Base-by-base conservation (phyloP, 352 stramenopile species). In the Phytophthora idaei region DNA sequence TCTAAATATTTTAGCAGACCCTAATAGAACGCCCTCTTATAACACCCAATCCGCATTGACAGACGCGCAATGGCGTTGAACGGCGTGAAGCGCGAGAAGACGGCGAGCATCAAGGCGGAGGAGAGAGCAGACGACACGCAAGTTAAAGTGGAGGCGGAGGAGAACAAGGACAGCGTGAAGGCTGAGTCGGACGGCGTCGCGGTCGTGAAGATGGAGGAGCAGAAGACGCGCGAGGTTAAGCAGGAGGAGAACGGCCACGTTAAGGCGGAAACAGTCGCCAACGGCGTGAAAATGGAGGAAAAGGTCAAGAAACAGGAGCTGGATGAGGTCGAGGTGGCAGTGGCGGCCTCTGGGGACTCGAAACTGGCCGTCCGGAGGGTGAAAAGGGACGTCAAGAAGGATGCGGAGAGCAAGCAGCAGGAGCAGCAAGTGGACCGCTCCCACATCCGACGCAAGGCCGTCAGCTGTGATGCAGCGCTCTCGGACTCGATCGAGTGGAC, bases 381-480 rank as follows among this genome's bases (percentile, higher is more conserved):
- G 0, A 73, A 73, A 59, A 52, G 50, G 6, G 31, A 61, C 14
- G 54, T 61, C 7, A 74, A 78, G 63, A 72, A 77, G 58, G 45
- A 61, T 25, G 64, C 63, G 46, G 29, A 57, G 6, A 59, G 10
- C 6, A 56, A 61, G 10, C 52, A 67, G 3, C 57, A 65, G 31
- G 25, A 67, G 48, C n/a, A 64, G 32, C 25, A 62, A 42, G 47
- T 67, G 17, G 68, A 77, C 32, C 64, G 65, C 15, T 74, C 66
- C 5, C 84, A 93, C 64, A 81, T 93, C 61, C 77, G 84, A 47
- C 84, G 81, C 46, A 84, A 81, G 57, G 61, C 75, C 34, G 58
- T 93, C 12, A 53, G 53, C 34, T 90, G 82, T 59, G 63, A 73
- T 3, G 27, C 62, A 1, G 31, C 65, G 27, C 48, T 90, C 17